Evolutionary conservation across 2,329 filamentous ascomycete genomes (phyloP).

Genomic region (Allantophomopsis cytisporea): DNA sequence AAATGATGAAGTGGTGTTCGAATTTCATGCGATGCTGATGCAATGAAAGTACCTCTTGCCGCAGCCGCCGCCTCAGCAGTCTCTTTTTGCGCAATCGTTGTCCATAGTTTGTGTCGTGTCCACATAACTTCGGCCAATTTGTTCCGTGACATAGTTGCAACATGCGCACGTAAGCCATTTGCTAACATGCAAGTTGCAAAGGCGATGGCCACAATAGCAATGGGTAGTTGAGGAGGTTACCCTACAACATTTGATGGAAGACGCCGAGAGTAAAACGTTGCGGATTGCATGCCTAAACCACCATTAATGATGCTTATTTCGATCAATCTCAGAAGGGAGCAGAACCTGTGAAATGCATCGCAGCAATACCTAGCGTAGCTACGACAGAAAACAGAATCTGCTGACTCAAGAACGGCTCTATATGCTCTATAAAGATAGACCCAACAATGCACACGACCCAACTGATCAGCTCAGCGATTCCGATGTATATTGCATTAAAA

Average conservation of each 20-base stretch:
- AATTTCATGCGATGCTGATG: conserved; percentile 21
- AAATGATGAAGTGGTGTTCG: conserved; percentile 21
- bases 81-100: conserved; percentile 19
- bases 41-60: conserved; percentile 20
- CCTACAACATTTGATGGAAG: conserved; percentile 12
- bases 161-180: conserved; percentile 20
- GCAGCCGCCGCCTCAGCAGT: conserved; percentile 18
- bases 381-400: conserved; percentile 18
- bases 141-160: conserved; percentile 15
- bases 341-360: conserved; percentile 18
- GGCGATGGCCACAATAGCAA: conserved; percentile 17
- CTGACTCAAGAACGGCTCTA: conserved; percentile 18
- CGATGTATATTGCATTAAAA: conserved; percentile 12
- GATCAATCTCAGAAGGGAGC: conserved; percentile 2
- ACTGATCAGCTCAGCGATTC: conserved; percentile 17
- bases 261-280: conserved; percentile 16
- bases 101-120: conserved; percentile 18
- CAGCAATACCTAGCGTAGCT: conserved; percentile 18
- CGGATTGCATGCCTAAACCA: conserved; percentile 14
- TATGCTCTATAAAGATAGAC: conserved; percentile 17
- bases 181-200: conserved; percentile 20
- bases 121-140: conserved; percentile 16
- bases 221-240: conserved; percentile 17
- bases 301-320: not conserved
- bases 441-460: conserved; percentile 20